Evolutionary conservation across 306 rosid species (phyloP).

Genomic region (Pterocarpus macrocarpus): DNA sequence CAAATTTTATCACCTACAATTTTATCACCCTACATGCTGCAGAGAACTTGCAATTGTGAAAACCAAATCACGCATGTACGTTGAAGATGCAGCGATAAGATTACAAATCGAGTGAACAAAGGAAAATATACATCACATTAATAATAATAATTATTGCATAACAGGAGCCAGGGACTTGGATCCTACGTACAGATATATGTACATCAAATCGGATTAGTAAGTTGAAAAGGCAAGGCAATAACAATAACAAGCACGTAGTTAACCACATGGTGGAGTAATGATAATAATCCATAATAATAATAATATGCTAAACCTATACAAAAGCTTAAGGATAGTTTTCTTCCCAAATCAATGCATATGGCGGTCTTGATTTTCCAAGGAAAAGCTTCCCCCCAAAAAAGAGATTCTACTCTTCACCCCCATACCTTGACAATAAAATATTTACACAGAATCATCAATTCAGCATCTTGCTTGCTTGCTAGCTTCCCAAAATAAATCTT

Average conservation of each 20-base stretch:
- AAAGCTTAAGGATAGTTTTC: constrained; percentile 25
- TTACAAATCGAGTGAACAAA: neutral
- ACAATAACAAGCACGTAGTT: constrained; percentile 41
- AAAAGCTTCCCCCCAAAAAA: constrained; percentile 54
- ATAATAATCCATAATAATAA: constrained; percentile 24
- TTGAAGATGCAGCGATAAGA: neutral
- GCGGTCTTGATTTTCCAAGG: constrained; percentile 23
- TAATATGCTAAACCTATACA: constrained; percentile 49
- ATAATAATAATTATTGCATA: constrained; percentile 22
- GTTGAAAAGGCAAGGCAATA: neutral
- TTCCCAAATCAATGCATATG: constrained; percentile 44
- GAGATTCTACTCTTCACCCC: constrained; percentile 62
- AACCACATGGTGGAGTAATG: neutral
- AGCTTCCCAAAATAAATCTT: constrained; percentile 49
- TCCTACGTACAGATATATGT: constrained; percentile 43
- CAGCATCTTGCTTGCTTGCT: neutral
- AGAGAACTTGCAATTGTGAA: no score
- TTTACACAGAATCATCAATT: constrained; percentile 50
- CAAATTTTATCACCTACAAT: no score
- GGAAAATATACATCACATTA: constrained; percentile 37
- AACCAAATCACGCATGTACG: no score
- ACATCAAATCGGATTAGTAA: constrained; percentile 59
- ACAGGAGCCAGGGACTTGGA: constrained; percentile 2
- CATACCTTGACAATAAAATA: constrained; percentile 48
- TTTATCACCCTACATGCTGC: neutral